Base-by-base conservation (phyloP, 169 alveolate genomes). In the Perkinsus olseni region DNA sequence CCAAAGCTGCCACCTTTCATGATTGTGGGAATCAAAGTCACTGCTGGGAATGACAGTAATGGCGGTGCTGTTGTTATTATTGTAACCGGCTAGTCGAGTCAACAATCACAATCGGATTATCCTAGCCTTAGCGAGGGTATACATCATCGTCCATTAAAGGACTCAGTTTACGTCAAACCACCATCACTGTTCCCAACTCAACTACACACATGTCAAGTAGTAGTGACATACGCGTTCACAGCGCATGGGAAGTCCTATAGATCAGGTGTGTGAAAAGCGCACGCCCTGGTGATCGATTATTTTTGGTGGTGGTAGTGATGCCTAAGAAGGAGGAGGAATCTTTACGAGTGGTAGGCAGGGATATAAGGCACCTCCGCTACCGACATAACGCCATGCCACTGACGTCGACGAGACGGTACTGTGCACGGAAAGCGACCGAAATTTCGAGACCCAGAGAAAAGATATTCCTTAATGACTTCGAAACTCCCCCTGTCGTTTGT, bases 401-500 rank as follows among this genome's bases (percentile, higher is more conserved):
- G n/a, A n/a, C n/a, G n/a, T n/a, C n/a, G n/a, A 40, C 50, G 11
- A 40, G 3, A 3, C 50, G 3, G 50, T 40, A 40, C 3, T 40
- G 50, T 3, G 11, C 50, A 40, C 50, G 50, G 11, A 40, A 40
- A 40, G 50, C 50, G 50, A 40, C 50, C 11, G 50, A 40, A 40
- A 6, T 40, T 40, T 40, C n/a, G n/a, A n/a, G n/a, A n/a, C n/a
- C n/a, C n/a, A n/a, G n/a, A n/a, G n/a, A n/a, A n/a, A n/a, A n/a
- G n/a, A n/a, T n/a, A n/a, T n/a, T n/a, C n/a, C n/a, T n/a, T n/a
- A n/a, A n/a, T n/a, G n/a, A n/a, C n/a, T n/a, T n/a, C n/a, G n/a
- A n/a, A n/a, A n/a, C n/a, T 62, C 24, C 93, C 50, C 62, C 38
- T 92, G 50, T 39, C 94, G 95, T 92, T 96, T 97, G n/a, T n/a